These are phyloP conservation scores for Yamadazyma paraphyllophila DNA, from an alignment of 805 yeast species.

Conservation along the genomic window DNA sequence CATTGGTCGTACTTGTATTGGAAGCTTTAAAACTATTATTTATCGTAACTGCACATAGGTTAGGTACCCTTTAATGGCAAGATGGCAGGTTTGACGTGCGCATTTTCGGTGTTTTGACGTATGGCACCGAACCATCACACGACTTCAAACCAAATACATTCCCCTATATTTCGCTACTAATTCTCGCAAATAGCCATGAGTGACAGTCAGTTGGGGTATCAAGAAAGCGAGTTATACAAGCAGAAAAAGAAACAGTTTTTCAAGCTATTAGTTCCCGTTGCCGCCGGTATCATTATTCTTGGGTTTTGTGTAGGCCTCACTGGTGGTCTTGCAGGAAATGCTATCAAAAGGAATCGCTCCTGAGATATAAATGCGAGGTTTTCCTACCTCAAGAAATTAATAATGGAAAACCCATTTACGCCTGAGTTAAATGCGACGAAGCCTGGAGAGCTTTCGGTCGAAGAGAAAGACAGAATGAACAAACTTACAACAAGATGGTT, in stretches of 20 bases:
- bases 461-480: not conserved
- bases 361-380: not conserved
- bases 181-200: not conserved
- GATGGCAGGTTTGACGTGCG: too few species aligned
- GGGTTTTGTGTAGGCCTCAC: not conserved
- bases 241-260: not conserved
- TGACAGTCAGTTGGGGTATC: not conserved
- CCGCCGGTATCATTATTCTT: not conserved
- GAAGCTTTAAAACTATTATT: too few species aligned
- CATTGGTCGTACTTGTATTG: too few species aligned
- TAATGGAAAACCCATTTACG: not conserved
- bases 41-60: too few species aligned
- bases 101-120: too few species aligned
- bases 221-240: not conserved
- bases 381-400: not conserved
- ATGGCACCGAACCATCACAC: too few species aligned
- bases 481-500: not conserved
- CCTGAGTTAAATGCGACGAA: not conserved
- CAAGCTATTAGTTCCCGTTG: not conserved
- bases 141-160: too few species aligned
- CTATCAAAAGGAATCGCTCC: not conserved
- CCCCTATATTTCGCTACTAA: not conserved
- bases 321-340: constrained; percentile 3
- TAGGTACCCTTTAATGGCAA: too few species aligned
- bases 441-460: not conserved